Evolutionary conservation across 106 monocot species (phyloP).

Genomic region (Hemerocallis citrina): DNA sequence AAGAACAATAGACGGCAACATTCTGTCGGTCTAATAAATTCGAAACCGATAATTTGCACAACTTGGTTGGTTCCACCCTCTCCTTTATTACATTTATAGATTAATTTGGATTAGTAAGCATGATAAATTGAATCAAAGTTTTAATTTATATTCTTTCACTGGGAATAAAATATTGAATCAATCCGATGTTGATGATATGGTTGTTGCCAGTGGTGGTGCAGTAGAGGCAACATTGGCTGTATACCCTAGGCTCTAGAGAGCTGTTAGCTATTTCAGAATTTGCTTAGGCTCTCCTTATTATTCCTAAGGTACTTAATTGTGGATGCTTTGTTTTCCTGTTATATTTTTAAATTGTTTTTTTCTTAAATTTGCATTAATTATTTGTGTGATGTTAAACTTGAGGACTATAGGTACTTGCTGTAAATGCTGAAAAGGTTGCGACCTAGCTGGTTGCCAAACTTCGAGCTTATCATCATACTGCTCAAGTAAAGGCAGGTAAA

Average conservation of each 20-base stretch:
- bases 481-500: conserved; percentile 83
- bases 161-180: too few relatives aligned
- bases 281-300: conserved; percentile 54
- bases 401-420: conserved; percentile 59
- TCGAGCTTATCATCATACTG: conserved; percentile 80
- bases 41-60: too few relatives aligned
- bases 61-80: too few relatives aligned
- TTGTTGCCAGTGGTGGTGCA: conserved; percentile 68
- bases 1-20: too few relatives aligned
- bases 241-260: conserved; percentile 53
- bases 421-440: conserved; percentile 92
- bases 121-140: too few relatives aligned
- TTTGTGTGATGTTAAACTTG: too few relatives aligned
- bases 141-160: too few relatives aligned
- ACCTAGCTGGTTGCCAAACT: conserved; percentile 88
- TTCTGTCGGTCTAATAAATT: too few relatives aligned
- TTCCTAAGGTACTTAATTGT: conserved; percentile 46
- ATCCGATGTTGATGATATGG: conserved; percentile 14
- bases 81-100: too few relatives aligned
- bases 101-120: too few relatives aligned
- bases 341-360: too few relatives aligned
- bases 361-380: not conserved
- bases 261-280: conserved; percentile 61
- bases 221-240: conserved; percentile 60
- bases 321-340: not conserved